A percentile compares a stretch with the other conserved stretches of the same genome.
phyloP scores from a whole-genome alignment of 352 stramenopile genomes.

The Lagenidium sp. region DNA sequence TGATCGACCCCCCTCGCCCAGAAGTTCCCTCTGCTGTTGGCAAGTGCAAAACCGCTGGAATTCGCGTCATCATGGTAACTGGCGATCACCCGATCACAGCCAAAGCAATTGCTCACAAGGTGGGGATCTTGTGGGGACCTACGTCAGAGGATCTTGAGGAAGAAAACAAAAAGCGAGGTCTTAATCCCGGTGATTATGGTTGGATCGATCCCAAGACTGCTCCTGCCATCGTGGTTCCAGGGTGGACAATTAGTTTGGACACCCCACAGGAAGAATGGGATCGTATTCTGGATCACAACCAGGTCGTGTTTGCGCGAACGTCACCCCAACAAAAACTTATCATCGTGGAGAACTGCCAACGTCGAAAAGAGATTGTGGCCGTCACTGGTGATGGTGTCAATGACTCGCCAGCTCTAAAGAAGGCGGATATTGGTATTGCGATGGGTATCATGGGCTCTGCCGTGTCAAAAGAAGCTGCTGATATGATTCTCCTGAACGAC shows the following conservation, averaged over 20 bases:
- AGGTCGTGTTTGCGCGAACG: constrained; percentile 95
- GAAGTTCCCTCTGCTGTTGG: constrained; percentile 83
- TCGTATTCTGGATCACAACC: constrained; percentile 68
- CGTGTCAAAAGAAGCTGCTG: constrained; percentile 91
- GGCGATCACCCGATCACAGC: constrained; percentile 91
- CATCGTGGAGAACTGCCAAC: constrained; percentile 91
- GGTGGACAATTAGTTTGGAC: constrained; percentile 69
- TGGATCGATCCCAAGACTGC: constrained; percentile 69
- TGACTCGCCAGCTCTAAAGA: constrained; percentile 94
- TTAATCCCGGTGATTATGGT: constrained; percentile 52
- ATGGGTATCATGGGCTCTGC: constrained; percentile 97
- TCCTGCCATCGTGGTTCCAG: constrained; percentile 78
- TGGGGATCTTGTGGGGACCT: constrained; percentile 88
- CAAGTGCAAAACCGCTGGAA: constrained; percentile 90
- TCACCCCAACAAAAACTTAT: constrained; percentile 92
- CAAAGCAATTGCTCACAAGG: constrained; percentile 91
- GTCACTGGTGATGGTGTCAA: constrained; percentile 99
- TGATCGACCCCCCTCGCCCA: constrained; percentile 93
- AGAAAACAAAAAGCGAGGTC: constrained; percentile 49
- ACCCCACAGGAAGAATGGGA: constrained; percentile 82
- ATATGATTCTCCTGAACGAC: constrained; percentile 96
- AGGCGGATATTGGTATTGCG: constrained; percentile 96
- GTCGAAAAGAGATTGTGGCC: constrained; percentile 82
- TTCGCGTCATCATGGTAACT: constrained; percentile 94
- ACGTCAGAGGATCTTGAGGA: constrained; percentile 81